These are phyloP conservation scores for Lagerstroemia speciosa DNA, from an alignment of 345 rosid species.

Conservation along the genomic window DNA sequence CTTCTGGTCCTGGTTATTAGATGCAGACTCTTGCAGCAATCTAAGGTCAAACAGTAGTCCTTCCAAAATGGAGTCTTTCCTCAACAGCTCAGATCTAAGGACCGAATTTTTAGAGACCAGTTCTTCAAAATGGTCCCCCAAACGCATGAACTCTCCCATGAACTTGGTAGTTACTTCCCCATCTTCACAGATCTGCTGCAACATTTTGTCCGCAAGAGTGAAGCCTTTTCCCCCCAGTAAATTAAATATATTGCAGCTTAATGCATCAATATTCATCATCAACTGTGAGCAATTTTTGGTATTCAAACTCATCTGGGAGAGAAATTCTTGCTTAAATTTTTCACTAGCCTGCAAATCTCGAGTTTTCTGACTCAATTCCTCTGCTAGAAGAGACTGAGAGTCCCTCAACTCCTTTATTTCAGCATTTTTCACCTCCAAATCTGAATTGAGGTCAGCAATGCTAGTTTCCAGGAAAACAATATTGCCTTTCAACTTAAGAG, in stretches of 20 bases:
- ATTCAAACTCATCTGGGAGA: constrained; percentile 25
- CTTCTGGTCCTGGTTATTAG: constrained; percentile 62
- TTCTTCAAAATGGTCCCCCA: constrained; percentile 42
- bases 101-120: constrained; percentile 41
- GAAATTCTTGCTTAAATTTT: constrained; percentile 14
- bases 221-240: constrained; percentile 22
- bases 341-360: constrained; percentile 25
- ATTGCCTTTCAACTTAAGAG: constrained; percentile 31
- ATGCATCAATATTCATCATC: constrained; percentile 15
- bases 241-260: constrained; percentile 15
- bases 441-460: constrained; percentile 39
- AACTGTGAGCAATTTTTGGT: constrained; percentile 25
- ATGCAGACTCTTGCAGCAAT: constrained; percentile 85
- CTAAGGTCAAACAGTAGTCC: constrained; percentile 83
- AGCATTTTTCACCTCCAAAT: constrained; percentile 37
- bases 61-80: constrained; percentile 74
- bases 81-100: constrained; percentile 56
- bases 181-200: constrained; percentile 39
- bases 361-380: constrained; percentile 34
- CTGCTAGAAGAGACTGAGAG: constrained; percentile 30
- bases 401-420: constrained; percentile 39
- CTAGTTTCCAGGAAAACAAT: constrained; percentile 36
- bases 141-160: constrained; percentile 35
- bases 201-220: constrained; percentile 31
- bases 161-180: constrained; percentile 34